Conservation (phyloP, 345 rosid genomes). For the Mercurialis annua region DNA sequence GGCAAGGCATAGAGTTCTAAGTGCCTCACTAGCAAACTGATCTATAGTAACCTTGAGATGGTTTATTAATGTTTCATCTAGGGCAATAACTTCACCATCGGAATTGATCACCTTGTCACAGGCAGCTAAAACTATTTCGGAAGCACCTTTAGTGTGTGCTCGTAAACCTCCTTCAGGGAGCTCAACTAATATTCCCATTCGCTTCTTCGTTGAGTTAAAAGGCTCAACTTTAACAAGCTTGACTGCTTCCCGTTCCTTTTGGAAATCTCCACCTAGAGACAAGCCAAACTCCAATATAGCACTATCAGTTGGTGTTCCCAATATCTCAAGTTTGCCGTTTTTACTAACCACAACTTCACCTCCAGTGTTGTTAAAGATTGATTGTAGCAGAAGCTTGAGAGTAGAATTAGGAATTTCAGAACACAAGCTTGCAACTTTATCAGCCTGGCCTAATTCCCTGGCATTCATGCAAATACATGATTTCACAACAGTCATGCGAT, state of each 20-base stretch:
- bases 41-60: constrained; percentile 62
- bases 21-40: constrained; percentile 82
- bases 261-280: constrained; percentile 79
- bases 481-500: constrained; percentile 88
- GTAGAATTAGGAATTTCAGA: constrained; percentile 62
- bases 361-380: constrained; percentile 83
- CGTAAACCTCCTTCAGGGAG: constrained; percentile 63
- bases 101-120: constrained; percentile 73
- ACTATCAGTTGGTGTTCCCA: constrained; percentile 89
- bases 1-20: constrained; percentile 83
- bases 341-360: constrained; percentile 78
- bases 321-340: constrained; percentile 62
- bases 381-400: constrained; percentile 55
- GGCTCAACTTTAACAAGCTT: constrained; percentile 80
- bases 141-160: constrained; percentile 88
- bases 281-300: constrained; percentile 77
- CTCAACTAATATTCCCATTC: constrained; percentile 80
- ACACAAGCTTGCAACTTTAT: constrained; percentile 40
- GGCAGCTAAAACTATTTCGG: constrained; percentile 80
- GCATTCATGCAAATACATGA: constrained; percentile 74
- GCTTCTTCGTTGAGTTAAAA: constrained; percentile 86
- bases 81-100: constrained; percentile 66
- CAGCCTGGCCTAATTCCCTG: constrained; percentile 40
- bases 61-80: constrained; percentile 54
- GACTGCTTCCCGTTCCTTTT: constrained; percentile 47